Conservation (phyloP, 1,284 basidiomycete species). For the Polyporus tsugae region DNA sequence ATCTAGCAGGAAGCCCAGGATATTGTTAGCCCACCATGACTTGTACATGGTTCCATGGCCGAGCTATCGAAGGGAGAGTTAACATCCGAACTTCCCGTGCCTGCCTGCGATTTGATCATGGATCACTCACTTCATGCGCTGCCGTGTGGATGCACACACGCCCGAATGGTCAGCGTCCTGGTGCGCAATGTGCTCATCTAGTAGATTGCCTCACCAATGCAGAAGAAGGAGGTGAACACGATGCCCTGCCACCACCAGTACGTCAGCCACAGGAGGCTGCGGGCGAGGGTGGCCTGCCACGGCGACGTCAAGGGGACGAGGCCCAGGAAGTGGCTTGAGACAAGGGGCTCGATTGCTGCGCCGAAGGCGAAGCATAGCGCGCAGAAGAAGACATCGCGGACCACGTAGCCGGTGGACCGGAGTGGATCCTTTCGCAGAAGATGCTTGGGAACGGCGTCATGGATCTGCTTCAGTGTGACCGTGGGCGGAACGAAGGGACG, state of each 20-base stretch:
- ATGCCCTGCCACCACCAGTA: conserved; percentile 62
- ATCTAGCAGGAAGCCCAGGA: conserved; percentile 50
- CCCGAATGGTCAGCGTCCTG: neutral
- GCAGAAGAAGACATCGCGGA: conserved; percentile 52
- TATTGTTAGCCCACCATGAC: conserved; percentile 45
- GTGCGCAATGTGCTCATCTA: conserved; percentile 10
- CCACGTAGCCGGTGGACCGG: conserved; percentile 46
- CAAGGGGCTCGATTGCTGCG: conserved; percentile 46
- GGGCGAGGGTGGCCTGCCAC: conserved; percentile 36
- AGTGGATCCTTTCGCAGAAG: conserved; percentile 59
- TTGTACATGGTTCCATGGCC: conserved; percentile 51
- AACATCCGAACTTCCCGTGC: conserved; percentile 17
- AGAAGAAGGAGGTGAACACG: conserved; percentile 57
- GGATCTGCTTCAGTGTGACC: conserved; percentile 54
- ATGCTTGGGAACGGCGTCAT: conserved; percentile 54
- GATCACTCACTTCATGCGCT: conserved; percentile 43
- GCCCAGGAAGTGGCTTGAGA: conserved; percentile 34
- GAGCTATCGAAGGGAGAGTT: conserved; percentile 40
- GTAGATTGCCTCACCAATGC: conserved; percentile 48
- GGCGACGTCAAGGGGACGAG: conserved; percentile 31
- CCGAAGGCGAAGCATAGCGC: conserved; percentile 50
- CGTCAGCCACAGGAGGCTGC: conserved; percentile 46
- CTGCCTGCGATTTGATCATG: conserved; percentile 28
- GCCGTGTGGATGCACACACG: conserved; percentile 14
- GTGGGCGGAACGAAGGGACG: conserved; percentile 52